A percentile compares a stretch with the other conserved stretches of the same genome.
Conservation (phyloP, 2,329 filamentous ascomycete species). For the Tolypocladium sp. region DNA sequence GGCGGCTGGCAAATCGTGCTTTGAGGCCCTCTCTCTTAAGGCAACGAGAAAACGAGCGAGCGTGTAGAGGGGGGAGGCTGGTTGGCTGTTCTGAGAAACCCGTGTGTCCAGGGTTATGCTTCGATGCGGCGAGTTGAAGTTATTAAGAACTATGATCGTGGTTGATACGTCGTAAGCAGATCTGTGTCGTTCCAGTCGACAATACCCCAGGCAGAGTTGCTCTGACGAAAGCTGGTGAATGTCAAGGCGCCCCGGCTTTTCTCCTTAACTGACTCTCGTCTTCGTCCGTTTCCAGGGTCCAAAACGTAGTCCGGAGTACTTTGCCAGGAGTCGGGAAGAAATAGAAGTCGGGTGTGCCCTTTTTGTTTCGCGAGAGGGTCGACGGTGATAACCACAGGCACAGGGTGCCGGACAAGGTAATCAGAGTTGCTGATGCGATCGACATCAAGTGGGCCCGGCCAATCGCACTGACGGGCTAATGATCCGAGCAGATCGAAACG, state of each 20-base stretch:
- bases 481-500: conserved; percentile 10
- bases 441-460: conserved; percentile 6
- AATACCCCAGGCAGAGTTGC: not conserved
- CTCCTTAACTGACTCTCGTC: not conserved
- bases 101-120: not conserved
- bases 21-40: not conserved
- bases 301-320: not conserved
- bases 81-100: not conserved
- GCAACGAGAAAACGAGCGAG: not conserved
- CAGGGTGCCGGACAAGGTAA: not conserved
- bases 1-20: not conserved
- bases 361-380: not conserved
- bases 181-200: not conserved
- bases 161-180: not conserved
- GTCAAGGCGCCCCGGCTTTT: not conserved
- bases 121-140: not conserved
- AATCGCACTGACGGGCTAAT: conserved; percentile 6
- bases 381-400: not conserved
- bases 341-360: not conserved
- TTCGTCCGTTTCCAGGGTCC: not conserved
- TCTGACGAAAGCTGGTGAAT: not conserved
- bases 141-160: not conserved
- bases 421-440: conserved; percentile 5
- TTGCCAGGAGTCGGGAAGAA: not conserved
- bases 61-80: not conserved